Percentiles rank a stretch among this genome's conserved stretches.
Conservation (phyloP, 31 red algal species). For the Odonthalia washingtoniensis region DNA sequence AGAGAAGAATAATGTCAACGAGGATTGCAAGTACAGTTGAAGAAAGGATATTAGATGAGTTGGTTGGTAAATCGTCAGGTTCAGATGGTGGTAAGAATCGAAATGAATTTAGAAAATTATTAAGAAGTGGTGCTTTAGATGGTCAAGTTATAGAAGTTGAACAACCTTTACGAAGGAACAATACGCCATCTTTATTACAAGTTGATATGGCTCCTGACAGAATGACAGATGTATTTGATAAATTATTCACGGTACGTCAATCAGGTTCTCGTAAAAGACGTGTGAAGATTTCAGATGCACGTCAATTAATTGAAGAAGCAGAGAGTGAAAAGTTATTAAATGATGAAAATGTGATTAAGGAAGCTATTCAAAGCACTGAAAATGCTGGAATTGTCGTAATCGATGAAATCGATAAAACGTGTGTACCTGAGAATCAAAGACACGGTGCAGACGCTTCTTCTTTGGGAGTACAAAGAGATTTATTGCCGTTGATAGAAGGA, state of each 20-base stretch:
- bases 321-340: conserved; percentile 87
- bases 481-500: conserved; percentile 93
- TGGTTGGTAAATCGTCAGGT: conserved; percentile 74
- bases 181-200: conserved; percentile 48
- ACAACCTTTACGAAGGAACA: conserved; percentile 56
- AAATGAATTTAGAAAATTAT: conserved; percentile 68
- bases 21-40: conserved; percentile 74
- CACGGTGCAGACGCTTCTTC: conserved; percentile 87
- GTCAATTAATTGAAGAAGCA: conserved; percentile 80
- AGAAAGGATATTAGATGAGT: conserved; percentile 87
- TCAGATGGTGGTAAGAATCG: conserved; percentile 43
- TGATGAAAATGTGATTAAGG: conserved; percentile 68
- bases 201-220: conserved; percentile 74
- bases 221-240: conserved; percentile 78
- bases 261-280: conserved; percentile 61
- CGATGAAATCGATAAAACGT: conserved; percentile 97
- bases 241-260: conserved; percentile 74
- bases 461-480: conserved; percentile 89
- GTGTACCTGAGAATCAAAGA: conserved; percentile 63
- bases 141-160: conserved; percentile 89
- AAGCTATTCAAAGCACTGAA: conserved; percentile 83
- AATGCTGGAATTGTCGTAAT: conserved; percentile 93
- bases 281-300: conserved; percentile 88
- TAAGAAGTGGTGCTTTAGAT: conserved; percentile 86
- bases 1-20: conserved; percentile 60